phyloP scores from a whole-genome alignment of 2,329 filamentous ascomycete genomes.

The Neofusicoccum sp. region DNA sequence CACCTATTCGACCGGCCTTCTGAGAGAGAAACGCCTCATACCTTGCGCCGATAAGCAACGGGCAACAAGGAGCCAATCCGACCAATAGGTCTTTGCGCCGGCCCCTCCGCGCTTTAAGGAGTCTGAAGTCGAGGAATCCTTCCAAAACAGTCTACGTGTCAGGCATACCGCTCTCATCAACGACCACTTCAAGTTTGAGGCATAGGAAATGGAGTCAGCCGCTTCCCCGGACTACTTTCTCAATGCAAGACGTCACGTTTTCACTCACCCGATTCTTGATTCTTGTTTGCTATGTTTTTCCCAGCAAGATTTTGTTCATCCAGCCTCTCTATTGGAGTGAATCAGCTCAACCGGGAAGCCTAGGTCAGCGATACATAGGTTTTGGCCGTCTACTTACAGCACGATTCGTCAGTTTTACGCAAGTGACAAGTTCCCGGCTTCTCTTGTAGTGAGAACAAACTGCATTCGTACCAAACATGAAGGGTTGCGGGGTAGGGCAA shows the following conservation, averaged over 20 bases:
- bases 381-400: neutral
- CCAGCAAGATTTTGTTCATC: neutral
- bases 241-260: neutral
- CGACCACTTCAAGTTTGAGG: neutral
- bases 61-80: neutral
- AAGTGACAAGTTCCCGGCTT: neutral
- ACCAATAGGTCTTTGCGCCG: neutral
- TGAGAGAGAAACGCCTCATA: neutral
- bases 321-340: neutral
- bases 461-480: neutral
- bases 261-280: neutral
- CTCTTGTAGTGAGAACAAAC: neutral
- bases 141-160: constrained; percentile 1
- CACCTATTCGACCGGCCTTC: too few species aligned
- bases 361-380: neutral
- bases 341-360: neutral
- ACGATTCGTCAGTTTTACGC: neutral
- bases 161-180: neutral
- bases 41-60: neutral
- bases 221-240: neutral
- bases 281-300: neutral
- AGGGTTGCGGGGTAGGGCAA: neutral
- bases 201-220: too few species aligned
- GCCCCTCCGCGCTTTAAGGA: neutral
- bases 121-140: neutral